These are phyloP conservation scores for Cytospora schulzeri DNA, from an alignment of 2,329 filamentous ascomycete genomes.

Conservation along the genomic window DNA sequence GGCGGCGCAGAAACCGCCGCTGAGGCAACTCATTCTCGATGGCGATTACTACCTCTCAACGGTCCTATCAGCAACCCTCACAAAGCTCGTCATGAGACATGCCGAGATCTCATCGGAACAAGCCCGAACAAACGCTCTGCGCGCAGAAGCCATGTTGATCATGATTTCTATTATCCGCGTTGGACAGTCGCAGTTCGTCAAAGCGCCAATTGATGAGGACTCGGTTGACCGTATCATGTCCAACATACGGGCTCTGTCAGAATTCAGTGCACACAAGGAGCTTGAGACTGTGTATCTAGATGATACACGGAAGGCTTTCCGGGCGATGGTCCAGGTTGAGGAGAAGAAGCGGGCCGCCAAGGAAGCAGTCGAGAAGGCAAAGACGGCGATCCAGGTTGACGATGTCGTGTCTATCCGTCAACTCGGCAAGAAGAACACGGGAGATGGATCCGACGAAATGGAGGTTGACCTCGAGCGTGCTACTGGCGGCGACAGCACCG, in stretches of 20 bases:
- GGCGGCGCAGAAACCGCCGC: slow-evolving; percentile 91
- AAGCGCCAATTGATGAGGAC: slow-evolving; percentile 95
- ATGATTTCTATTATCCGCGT: slow-evolving; percentile 99
- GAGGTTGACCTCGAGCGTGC: slow-evolving; percentile 91
- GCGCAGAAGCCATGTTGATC: slow-evolving; percentile 97
- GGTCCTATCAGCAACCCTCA: slow-evolving; percentile 92
- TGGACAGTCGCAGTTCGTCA: slow-evolving; percentile 98
- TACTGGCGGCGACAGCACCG: slow-evolving; percentile 80
- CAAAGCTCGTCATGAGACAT: slow-evolving; percentile 97
- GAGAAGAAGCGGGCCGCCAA: slow-evolving; percentile 98
- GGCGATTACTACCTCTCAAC: slow-evolving; percentile 96
- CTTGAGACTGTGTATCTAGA: slow-evolving; percentile 91
- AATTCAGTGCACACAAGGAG: slow-evolving; percentile 87
- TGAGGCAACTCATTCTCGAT: slow-evolving; percentile 92
- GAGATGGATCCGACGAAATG: slow-evolving; percentile 81
- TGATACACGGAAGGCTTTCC: slow-evolving; percentile 93
- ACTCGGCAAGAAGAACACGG: slow-evolving; percentile 84
- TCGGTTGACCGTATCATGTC: slow-evolving; percentile 99
- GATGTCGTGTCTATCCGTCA: slow-evolving; percentile 93
- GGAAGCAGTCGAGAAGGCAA: slow-evolving; percentile 88
- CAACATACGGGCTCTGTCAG: slow-evolving; percentile 87
- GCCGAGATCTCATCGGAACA: slow-evolving; percentile 86
- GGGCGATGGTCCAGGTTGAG: slow-evolving; percentile 94
- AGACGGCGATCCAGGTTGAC: slow-evolving; percentile 92
- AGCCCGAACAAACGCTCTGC: slow-evolving; percentile 88